A percentile compares a stretch with the other conserved stretches of the same genome.
These are phyloP conservation scores for Xylaria sp. DNA, from an alignment of 2,329 filamentous ascomycete genomes.

Conservation along the genomic window DNA sequence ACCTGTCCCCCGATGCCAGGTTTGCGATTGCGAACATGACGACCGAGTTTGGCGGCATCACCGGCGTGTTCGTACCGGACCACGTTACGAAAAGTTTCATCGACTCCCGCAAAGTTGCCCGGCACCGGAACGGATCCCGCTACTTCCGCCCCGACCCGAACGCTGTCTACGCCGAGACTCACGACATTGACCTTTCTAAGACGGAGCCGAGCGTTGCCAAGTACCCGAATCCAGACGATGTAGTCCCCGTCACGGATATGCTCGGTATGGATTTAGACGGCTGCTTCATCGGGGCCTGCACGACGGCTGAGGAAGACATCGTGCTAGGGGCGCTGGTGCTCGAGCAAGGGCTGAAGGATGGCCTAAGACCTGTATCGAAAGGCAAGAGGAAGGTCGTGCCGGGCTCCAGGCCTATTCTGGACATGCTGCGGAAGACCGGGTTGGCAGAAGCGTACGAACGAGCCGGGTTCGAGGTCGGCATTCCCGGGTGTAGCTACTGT, in stretches of 20 bases:
- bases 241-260: constrained; percentile 43
- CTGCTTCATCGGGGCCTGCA: constrained; percentile 51
- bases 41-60: constrained; percentile 49
- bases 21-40: constrained; percentile 53
- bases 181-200: constrained; percentile 42
- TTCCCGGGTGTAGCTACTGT: constrained; percentile 49
- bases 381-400: constrained; percentile 46
- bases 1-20: constrained; percentile 46
- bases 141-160: constrained; percentile 46
- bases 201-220: constrained; percentile 43
- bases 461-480: constrained; percentile 46
- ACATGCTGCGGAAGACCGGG: constrained; percentile 39
- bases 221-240: constrained; percentile 48
- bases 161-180: constrained; percentile 41
- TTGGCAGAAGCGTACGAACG: constrained; percentile 43
- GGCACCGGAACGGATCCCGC: constrained; percentile 37
- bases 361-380: constrained; percentile 32
- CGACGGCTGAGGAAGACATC: constrained; percentile 49
- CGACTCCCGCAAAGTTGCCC: constrained; percentile 35
- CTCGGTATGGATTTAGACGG: constrained; percentile 42
- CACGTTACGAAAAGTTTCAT: constrained; percentile 41
- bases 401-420: constrained; percentile 43
- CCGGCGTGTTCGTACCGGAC: constrained; percentile 46
- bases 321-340: constrained; percentile 47
- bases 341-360: constrained; percentile 40